A percentile compares a stretch with the other conserved stretches of the same genome.
Evolutionary conservation across 768 basidiomycete genomes (phyloP).

Genomic region (Boletus vermiculosoides): DNA sequence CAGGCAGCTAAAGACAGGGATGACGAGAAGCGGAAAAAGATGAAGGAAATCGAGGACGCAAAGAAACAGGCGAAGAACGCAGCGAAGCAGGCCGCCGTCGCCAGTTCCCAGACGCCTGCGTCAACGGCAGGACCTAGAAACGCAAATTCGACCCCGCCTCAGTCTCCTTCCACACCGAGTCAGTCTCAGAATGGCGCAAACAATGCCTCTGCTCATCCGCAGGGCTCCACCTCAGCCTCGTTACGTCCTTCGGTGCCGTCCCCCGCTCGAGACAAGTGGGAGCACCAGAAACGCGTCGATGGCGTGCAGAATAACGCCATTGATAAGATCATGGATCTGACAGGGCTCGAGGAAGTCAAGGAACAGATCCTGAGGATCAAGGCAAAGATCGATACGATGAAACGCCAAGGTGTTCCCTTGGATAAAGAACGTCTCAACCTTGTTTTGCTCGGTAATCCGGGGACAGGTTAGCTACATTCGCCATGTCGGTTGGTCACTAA

Average conservation of each 20-base stretch:
- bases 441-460: constrained; percentile 65
- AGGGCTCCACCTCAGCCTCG: neutral
- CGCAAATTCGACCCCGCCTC: neutral
- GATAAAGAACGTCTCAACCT: constrained; percentile 60
- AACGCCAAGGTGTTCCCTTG: constrained; percentile 49
- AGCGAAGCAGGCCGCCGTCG: neutral
- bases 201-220: neutral
- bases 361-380: constrained; percentile 54
- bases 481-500: neutral
- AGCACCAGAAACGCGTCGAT: constrained; percentile 44
- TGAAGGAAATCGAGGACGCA: constrained; percentile 11
- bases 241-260: constrained; percentile 11
- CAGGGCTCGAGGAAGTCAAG: constrained; percentile 66
- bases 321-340: constrained; percentile 67
- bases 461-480: constrained; percentile 68
- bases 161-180: neutral
- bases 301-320: constrained; percentile 51
- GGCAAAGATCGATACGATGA: constrained; percentile 46
- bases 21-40: constrained; percentile 7
- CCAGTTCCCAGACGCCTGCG: neutral
- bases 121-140: neutral
- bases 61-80: constrained; percentile 4
- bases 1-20: constrained; percentile 15
- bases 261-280: constrained; percentile 16
- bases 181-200: constrained; percentile 1